Evolutionary conservation across 257 asterid species (phyloP).

Genomic region (Nicotiana benthamiana): DNA sequence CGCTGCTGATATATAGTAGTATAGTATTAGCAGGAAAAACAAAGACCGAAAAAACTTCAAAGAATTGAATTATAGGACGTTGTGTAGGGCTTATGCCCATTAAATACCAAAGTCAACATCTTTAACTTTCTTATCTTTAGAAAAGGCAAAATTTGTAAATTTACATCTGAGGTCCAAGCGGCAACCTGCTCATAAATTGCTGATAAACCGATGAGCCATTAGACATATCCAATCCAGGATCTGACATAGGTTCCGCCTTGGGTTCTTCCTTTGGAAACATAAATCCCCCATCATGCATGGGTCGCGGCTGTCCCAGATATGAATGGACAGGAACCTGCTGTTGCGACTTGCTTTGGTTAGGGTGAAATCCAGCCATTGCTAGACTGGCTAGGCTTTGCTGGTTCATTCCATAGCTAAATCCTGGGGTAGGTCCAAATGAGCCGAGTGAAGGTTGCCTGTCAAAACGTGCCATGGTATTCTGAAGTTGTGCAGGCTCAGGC

Average conservation of each 20-base stretch:
- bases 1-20: background rate
- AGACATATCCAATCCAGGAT: conserved; percentile 33
- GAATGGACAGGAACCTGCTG: conserved; percentile 30
- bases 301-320: conserved; percentile 34
- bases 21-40: background rate
- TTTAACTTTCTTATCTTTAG: conserved; percentile 6
- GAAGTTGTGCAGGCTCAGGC: conserved; percentile 47
- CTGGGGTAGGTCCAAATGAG: conserved; percentile 38
- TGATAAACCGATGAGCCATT: conserved; percentile 42
- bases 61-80: background rate
- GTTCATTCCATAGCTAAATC: conserved; percentile 43
- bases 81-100: conserved; percentile 2
- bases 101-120: conserved; percentile 10
- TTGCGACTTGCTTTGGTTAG: conserved; percentile 29
- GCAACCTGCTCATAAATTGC: conserved; percentile 57
- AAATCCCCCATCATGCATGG: conserved; percentile 27
- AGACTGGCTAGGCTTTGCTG: conserved; percentile 34
- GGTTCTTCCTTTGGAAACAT: conserved; percentile 55
- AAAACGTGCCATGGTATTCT: conserved; percentile 31
- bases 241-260: conserved; percentile 42
- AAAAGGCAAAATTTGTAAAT: conserved; percentile 15
- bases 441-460: conserved; percentile 36
- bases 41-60: background rate
- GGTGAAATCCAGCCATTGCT: conserved; percentile 37
- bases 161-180: conserved; percentile 64